These are phyloP conservation scores for Lepidium sativum DNA, from an alignment of 345 rosid species.

Conservation along the genomic window DNA sequence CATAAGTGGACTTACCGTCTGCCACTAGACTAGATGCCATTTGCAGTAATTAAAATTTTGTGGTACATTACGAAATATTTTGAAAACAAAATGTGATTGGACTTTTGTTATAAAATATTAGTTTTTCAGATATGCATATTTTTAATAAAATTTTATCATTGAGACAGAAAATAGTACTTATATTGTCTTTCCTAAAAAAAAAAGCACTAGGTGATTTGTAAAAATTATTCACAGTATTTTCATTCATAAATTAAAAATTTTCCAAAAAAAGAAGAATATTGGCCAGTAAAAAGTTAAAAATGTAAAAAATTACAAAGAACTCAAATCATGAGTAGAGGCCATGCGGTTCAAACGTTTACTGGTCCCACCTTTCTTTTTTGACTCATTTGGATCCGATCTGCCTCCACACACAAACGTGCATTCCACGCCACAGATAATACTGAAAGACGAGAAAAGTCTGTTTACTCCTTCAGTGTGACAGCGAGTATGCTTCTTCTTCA, in stretches of 20 bases:
- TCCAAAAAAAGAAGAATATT: background rate
- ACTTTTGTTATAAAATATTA: too few relatives aligned
- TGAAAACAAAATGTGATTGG: too few relatives aligned
- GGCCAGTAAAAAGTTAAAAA: background rate
- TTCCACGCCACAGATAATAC: constrained; percentile 59
- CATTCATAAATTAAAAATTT: background rate
- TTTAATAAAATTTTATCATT: too few relatives aligned
- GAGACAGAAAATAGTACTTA: too few relatives aligned
- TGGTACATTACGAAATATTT: too few relatives aligned
- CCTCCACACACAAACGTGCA: constrained; percentile 65
- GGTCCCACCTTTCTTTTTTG: constrained; percentile 12
- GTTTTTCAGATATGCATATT: too few relatives aligned
- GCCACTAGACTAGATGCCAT: too few relatives aligned
- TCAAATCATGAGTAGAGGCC: constrained; percentile 25
- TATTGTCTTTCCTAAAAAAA: too few relatives aligned
- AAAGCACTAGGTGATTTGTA: too few relatives aligned
- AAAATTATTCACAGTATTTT: background rate
- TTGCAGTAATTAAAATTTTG: too few relatives aligned
- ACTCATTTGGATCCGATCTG: constrained; percentile 14
- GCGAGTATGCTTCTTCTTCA: constrained; percentile 19
- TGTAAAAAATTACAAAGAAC: constrained; percentile 20
- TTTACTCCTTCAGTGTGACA: constrained; percentile 34
- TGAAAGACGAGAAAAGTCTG: constrained; percentile 58
- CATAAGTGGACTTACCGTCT: too few relatives aligned
- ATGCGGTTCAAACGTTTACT: constrained; percentile 11